phyloP scores from a whole-genome alignment of 805 yeast genomes.

The Maudiozyma bulderi region DNA sequence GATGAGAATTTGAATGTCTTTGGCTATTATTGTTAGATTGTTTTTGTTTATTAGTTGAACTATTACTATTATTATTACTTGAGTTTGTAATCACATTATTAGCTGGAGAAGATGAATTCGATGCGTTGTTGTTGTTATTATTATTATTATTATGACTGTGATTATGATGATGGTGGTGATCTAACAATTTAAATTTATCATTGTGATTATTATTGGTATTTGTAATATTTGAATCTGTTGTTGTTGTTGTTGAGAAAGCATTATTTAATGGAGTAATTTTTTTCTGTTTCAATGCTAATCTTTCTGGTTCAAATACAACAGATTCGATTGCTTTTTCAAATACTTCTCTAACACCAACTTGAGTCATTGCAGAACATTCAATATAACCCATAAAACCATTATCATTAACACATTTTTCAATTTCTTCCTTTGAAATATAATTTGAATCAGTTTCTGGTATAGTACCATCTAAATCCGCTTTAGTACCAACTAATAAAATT shows the following conservation, averaged over 20 bases:
- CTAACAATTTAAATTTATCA: neutral
- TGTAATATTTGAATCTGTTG: neutral
- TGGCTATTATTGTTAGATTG: neutral
- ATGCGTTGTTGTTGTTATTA: neutral
- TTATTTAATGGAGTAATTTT: neutral
- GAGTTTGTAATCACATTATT: neutral
- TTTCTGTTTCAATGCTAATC: slow-evolving; percentile 22
- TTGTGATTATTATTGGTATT: neutral
- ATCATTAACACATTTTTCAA: slow-evolving; percentile 56
- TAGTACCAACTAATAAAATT: slow-evolving; percentile 78
- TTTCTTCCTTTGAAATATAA: slow-evolving; percentile 57
- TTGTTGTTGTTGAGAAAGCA: neutral
- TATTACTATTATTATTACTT: neutral
- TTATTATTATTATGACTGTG: too few relatives aligned
- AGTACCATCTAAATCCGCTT: slow-evolving; percentile 66
- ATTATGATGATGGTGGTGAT: neutral
- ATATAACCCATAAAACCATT: slow-evolving; percentile 64
- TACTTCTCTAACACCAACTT: slow-evolving; percentile 73
- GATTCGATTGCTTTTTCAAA: slow-evolving; percentile 75
- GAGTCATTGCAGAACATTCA: slow-evolving; percentile 88
- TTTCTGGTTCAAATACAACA: slow-evolving; percentile 37
- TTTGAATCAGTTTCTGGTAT: slow-evolving; percentile 42
- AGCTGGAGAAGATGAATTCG: neutral
- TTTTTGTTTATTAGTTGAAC: neutral
- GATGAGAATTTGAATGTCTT: neutral